Evolutionary conservation across 768 basidiomycete species (phyloP).

Genomic region (Tylopilus subfusipes): DNA sequence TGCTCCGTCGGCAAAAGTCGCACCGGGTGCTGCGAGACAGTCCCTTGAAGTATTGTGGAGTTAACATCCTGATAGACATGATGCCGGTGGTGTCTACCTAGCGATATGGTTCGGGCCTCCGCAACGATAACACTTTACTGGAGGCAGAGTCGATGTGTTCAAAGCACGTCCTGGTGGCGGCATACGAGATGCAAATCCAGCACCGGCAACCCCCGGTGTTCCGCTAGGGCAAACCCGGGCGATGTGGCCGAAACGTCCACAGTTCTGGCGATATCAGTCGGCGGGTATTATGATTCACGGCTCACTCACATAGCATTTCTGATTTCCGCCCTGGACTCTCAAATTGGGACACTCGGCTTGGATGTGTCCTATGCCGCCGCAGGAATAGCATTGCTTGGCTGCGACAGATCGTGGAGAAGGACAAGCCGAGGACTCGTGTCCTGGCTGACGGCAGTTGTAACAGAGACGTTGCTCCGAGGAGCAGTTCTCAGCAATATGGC

Average conservation of each 20-base stretch:
- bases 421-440: slow-evolving; percentile 87
- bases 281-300: slow-evolving; percentile 1
- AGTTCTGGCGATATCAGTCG: slow-evolving; percentile 47
- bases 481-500: slow-evolving; percentile 91
- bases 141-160: slow-evolving; percentile 73
- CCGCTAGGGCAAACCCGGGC: slow-evolving; percentile 69
- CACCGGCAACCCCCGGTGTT: slow-evolving; percentile 34
- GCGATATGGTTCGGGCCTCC: slow-evolving; percentile 88
- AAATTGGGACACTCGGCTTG: slow-evolving; percentile 84
- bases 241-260: slow-evolving; percentile 80
- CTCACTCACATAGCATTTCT: slow-evolving; percentile 78
- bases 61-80: slow-evolving; percentile 8
- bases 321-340: slow-evolving; percentile 62
- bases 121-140: slow-evolving; percentile 87
- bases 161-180: slow-evolving; percentile 73
- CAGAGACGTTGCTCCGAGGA: slow-evolving; percentile 85
- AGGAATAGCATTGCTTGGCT: slow-evolving; percentile 90
- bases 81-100: slow-evolving; percentile 40
- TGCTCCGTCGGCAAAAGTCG: slow-evolving; percentile 44
- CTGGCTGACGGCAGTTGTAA: slow-evolving; percentile 94
- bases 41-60: slow-evolving; percentile 46
- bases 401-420: slow-evolving; percentile 78
- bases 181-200: slow-evolving; percentile 59
- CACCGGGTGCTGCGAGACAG: slow-evolving; percentile 72
- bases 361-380: slow-evolving; percentile 89